A percentile compares a stretch with the other conserved stretches of the same genome.
Evolutionary conservation across 345 rosid species (phyloP).

Genomic region (Brassica rapa): DNA sequence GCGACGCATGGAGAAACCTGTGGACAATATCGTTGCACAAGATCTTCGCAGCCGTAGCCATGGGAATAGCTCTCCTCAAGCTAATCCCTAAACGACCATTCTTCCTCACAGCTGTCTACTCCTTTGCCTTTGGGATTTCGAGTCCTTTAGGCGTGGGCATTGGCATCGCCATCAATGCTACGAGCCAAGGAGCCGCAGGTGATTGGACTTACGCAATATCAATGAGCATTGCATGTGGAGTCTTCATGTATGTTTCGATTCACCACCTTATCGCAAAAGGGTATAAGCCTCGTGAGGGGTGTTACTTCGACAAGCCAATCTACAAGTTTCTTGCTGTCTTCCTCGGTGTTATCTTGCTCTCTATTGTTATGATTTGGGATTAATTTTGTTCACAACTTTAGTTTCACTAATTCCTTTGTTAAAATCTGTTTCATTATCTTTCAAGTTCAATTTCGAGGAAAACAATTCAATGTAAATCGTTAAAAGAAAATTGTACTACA

Average conservation of each 20-base stretch:
- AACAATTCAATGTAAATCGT: constrained; percentile 13
- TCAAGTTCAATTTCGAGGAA: neutral
- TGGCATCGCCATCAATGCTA: constrained; percentile 80
- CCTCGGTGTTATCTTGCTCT: constrained; percentile 63
- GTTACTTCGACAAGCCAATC: constrained; percentile 61
- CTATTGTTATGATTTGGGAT: constrained; percentile 89
- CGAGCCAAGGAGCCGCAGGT: constrained; percentile 60
- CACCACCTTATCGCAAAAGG: constrained; percentile 86
- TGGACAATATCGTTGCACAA: constrained; percentile 90
- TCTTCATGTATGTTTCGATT: constrained; percentile 75
- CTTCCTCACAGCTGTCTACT: constrained; percentile 57
- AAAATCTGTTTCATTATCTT: neutral
- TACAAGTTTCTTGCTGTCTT: constrained; percentile 75
- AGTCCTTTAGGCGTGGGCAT: constrained; percentile 82
- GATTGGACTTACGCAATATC: constrained; percentile 82
- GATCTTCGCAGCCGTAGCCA: constrained; percentile 80
- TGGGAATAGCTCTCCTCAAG: constrained; percentile 84
- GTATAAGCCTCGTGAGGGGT: constrained; percentile 56
- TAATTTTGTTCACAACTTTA: constrained; percentile 19
- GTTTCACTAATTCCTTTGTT: neutral
- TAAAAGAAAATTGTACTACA: neutral
- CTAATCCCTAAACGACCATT: constrained; percentile 81
- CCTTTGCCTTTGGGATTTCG: constrained; percentile 77
- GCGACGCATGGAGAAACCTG: constrained; percentile 79
- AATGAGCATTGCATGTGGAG: constrained; percentile 85